Evolutionary conservation across 2,329 filamentous ascomycete species (phyloP), one percentile per base, ranked within the genome.

Genomic region (Claviceps sp.): DNA sequence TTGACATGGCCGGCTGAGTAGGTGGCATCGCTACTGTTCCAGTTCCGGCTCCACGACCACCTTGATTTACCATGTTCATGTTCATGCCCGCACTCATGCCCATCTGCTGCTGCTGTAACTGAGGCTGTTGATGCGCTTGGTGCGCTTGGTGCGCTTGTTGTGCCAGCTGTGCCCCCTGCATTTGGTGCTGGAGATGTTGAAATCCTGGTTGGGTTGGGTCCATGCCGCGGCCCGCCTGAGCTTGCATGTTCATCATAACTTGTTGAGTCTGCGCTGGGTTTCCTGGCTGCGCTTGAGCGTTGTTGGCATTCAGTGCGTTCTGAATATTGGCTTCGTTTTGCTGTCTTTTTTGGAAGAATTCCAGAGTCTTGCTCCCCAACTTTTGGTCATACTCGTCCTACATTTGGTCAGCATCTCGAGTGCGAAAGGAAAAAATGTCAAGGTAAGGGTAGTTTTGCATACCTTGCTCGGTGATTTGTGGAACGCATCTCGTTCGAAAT

Each of bases 111-210:
- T 67, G 65, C 44, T 59, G 61, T 38, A 62, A 62, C 22, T 60
- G 56, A 14, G 53, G 54, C 18, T 55, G 56, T 42, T 59, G 61
- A 30, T 62, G 62, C 14, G 54, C 54, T 48, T 63, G 63, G n/a
- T n/a, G n/a, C n/a, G n/a, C 53, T 48, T 63, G 63, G 30, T 62
- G 62, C 16, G 54, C 54, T 48, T 63, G 63, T 50, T 66, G 77
- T 9, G 73, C 69, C 24, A 80, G 71, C 40, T 72, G 73, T 1
- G 75, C 71, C 4, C 72, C 65, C 58, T 81, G 78, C 75, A 80
- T 79, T 52, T 72, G 76, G 51, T 79, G 77, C 54, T 79, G 78
- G 38, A 81, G 70, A 47, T 76, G 73, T 54, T 78, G 78, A 53
- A 82, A 81, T 1, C 70, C 72, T 58, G 73, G 76, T 54, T 76